phyloP scores from a whole-genome alignment of 1,284 basidiomycete species.

The Cryptococcus sp. region DNA sequence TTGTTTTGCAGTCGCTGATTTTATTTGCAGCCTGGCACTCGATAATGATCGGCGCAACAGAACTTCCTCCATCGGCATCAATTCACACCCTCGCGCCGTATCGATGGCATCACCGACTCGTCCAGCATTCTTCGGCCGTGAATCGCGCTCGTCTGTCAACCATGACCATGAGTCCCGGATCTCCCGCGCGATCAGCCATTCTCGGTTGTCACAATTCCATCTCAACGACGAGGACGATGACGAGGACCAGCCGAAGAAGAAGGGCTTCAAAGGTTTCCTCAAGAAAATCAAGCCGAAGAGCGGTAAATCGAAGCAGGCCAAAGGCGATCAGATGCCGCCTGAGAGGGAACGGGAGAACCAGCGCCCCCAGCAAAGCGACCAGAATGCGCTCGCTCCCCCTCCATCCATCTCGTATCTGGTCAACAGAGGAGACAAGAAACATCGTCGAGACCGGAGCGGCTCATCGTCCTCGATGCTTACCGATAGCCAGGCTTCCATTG shows the following conservation, averaged over 20 bases:
- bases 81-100: constrained; percentile 41
- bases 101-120: constrained; percentile 46
- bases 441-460: constrained; percentile 37
- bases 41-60: constrained; percentile 47
- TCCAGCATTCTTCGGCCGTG: constrained; percentile 42
- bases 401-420: constrained; percentile 82
- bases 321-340: constrained; percentile 5
- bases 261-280: constrained; percentile 79
- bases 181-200: constrained; percentile 30
- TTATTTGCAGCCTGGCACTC: constrained; percentile 43
- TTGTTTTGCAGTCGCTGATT: constrained; percentile 7
- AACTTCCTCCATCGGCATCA: constrained; percentile 33
- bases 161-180: constrained; percentile 13
- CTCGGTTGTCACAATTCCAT: constrained; percentile 38
- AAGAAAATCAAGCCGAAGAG: constrained; percentile 60
- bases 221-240: constrained; percentile 23
- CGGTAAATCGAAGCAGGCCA: constrained; percentile 7
- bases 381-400: constrained; percentile 71
- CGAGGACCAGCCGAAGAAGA: constrained; percentile 65
- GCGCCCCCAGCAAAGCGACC: constrained; percentile 52
- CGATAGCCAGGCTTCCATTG: constrained; percentile 22
- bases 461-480: constrained; percentile 39
- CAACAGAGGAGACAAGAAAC: constrained; percentile 47
- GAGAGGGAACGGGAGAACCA: constrained; percentile 7
- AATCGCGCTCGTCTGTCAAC: constrained; percentile 35